Percentiles rank a stretch among this genome's conserved stretches.
Conservation (phyloP, 176 grass and related monocot genomes). For the Oropetium thomaeum region DNA sequence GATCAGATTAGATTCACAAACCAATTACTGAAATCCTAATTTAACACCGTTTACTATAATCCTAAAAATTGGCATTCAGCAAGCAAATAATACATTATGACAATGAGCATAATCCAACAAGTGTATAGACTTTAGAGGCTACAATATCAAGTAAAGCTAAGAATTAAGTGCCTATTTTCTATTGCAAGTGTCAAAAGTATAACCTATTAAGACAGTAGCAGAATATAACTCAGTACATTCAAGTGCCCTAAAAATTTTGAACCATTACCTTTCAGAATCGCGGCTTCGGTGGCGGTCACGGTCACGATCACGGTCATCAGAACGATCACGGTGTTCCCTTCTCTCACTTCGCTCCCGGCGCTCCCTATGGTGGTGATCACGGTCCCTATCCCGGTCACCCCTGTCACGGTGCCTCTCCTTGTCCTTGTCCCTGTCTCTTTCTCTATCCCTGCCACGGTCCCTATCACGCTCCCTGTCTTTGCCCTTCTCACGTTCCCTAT, state of each 20-base stretch:
- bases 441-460: constrained; percentile 49
- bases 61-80: neutral
- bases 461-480: constrained; percentile 56
- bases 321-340: constrained; percentile 46
- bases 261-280: constrained; percentile 59
- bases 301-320: constrained; percentile 70
- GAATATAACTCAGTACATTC: neutral
- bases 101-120: neutral
- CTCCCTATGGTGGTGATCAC: constrained; percentile 72
- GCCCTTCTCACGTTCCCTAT: constrained; percentile 51
- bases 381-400: constrained; percentile 46
- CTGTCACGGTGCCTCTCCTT: constrained; percentile 48
- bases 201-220: neutral
- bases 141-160: too few species aligned
- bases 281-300: constrained; percentile 47
- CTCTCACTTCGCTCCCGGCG: constrained; percentile 68
- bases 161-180: neutral
- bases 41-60: neutral
- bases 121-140: neutral
- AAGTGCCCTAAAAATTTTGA: neutral
- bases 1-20: neutral
- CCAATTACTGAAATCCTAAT: too few species aligned
- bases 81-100: neutral
- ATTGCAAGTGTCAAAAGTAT: neutral
- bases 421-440: constrained; percentile 47